Conservation (phyloP, 164 flowering plant species). For the Warburgia ugandensis region DNA sequence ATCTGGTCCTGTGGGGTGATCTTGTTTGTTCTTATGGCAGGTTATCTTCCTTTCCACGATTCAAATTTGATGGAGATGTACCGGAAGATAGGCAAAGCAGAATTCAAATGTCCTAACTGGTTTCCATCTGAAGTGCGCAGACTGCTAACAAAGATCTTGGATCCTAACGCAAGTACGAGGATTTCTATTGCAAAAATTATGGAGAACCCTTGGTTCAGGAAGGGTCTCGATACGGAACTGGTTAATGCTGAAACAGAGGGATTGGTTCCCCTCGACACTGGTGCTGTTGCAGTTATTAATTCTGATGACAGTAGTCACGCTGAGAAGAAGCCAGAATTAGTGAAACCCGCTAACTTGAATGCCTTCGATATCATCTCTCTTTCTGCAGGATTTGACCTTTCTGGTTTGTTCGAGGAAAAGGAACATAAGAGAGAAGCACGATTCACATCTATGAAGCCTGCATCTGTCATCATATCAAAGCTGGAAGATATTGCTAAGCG, state of each 20-base stretch:
- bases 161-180: slow-evolving; percentile 57
- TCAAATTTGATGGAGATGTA: slow-evolving; percentile 82
- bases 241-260: slow-evolving; percentile 16
- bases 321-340: slow-evolving; percentile 23
- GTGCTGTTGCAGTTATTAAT: slow-evolving; percentile 11
- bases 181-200: slow-evolving; percentile 54
- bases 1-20: slow-evolving; percentile 89
- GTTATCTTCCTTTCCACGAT: slow-evolving; percentile 79
- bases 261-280: slow-evolving; percentile 11
- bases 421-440: slow-evolving; percentile 33
- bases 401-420: slow-evolving; percentile 53
- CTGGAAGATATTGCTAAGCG: slow-evolving; percentile 53
- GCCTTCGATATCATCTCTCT: slow-evolving; percentile 82
- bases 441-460: slow-evolving; percentile 52
- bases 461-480: slow-evolving; percentile 52
- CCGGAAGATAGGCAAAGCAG: slow-evolving; percentile 62
- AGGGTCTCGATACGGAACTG: slow-evolving; percentile 24
- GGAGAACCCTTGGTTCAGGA: slow-evolving; percentile 63
- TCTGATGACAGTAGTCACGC: slow-evolving; percentile 8
- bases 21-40: slow-evolving; percentile 61
- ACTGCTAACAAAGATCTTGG: slow-evolving; percentile 48
- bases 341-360: slow-evolving; percentile 40
- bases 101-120: slow-evolving; percentile 66
- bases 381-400: slow-evolving; percentile 70
- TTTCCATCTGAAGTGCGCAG: slow-evolving; percentile 50